A percentile compares a stretch with the other conserved stretches of the same genome.
These are phyloP conservation scores for Gossypium sturtianum DNA, from an alignment of 345 rosid species.

Conservation along the genomic window DNA sequence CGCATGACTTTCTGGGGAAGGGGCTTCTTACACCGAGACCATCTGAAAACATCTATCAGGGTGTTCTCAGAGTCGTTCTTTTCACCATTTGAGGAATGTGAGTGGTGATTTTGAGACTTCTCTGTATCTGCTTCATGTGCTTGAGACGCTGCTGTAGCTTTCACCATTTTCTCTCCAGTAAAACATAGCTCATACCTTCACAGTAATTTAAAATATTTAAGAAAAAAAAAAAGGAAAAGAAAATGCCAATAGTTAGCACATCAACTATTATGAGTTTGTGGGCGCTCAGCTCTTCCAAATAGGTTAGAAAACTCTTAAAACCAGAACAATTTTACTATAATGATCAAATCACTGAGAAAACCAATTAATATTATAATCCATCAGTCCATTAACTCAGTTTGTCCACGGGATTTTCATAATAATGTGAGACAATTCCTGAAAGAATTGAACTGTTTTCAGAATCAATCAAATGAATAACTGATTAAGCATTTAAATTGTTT, in stretches of 20 bases:
- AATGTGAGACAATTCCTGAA: neutral
- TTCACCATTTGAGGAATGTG: conserved; percentile 62
- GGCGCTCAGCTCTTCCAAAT: neutral
- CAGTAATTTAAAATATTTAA: conserved; percentile 3
- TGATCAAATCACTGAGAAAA: neutral
- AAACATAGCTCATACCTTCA: conserved; percentile 92
- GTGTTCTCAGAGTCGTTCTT: conserved; percentile 55
- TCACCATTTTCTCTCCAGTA: conserved; percentile 77
- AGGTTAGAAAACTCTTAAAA: neutral
- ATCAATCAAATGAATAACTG: neutral
- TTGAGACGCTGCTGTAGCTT: conserved; percentile 43
- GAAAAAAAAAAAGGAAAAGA: neutral
- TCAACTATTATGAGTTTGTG: neutral
- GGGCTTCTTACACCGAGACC: conserved; percentile 92
- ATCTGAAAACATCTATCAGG: conserved; percentile 74
- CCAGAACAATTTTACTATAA: neutral
- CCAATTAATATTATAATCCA: neutral
- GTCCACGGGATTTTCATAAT: neutral
- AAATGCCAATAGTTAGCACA: conserved; percentile 1
- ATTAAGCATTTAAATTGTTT: neutral
- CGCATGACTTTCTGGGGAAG: conserved; percentile 86
- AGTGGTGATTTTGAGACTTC: conserved; percentile 57
- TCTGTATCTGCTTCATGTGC: conserved; percentile 58
- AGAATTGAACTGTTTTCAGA: neutral
- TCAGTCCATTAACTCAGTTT: neutral